Evolutionary conservation across 208 protist genomes (phyloP).

Genomic region (Crithidia brevicula): DNA sequence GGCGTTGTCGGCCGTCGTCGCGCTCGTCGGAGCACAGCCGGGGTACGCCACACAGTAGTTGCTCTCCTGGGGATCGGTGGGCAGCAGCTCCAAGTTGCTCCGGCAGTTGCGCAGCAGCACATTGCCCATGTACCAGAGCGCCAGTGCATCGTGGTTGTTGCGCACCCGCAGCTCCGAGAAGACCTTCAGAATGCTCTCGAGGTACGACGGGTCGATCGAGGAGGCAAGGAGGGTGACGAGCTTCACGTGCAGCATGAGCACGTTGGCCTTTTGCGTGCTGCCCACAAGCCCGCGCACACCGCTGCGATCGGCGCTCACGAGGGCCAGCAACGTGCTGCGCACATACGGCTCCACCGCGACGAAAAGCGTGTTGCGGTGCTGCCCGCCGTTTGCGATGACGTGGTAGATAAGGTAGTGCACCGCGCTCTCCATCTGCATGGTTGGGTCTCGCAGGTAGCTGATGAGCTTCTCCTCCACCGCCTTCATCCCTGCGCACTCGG

Average conservation of each 20-base stretch:
- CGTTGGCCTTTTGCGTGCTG: conserved; percentile 87
- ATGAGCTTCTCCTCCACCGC: conserved; percentile 78
- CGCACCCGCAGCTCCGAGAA: conserved; percentile 77
- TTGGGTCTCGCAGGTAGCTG: conserved; percentile 70
- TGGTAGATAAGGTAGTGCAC: conserved; percentile 88
- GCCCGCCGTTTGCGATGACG: conserved; percentile 84
- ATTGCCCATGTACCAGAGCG: conserved; percentile 91
- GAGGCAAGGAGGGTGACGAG: conserved; percentile 76
- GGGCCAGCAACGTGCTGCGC: conserved; percentile 77
- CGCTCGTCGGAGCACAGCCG: conserved; percentile 72
- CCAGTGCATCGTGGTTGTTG: conserved; percentile 89
- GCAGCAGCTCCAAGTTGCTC: conserved; percentile 84
- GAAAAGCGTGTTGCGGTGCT: conserved; percentile 85
- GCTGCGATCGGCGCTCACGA: conserved; percentile 72
- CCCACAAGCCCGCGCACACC: conserved; percentile 48
- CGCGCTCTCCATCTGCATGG: conserved; percentile 77
- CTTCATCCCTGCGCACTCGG: conserved; percentile 83
- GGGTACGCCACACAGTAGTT: conserved; percentile 87
- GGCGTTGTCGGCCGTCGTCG: conserved; percentile 84
- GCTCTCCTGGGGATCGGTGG: conserved; percentile 86
- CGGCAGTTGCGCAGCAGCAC: conserved; percentile 79
- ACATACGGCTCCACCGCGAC: conserved; percentile 87
- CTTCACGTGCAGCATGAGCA: conserved; percentile 91
- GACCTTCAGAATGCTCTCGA: conserved; percentile 83
- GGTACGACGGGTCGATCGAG: conserved; percentile 80